Base-by-base conservation (phyloP, 805 yeast species). In the Ogataea thermomethanolica region DNA sequence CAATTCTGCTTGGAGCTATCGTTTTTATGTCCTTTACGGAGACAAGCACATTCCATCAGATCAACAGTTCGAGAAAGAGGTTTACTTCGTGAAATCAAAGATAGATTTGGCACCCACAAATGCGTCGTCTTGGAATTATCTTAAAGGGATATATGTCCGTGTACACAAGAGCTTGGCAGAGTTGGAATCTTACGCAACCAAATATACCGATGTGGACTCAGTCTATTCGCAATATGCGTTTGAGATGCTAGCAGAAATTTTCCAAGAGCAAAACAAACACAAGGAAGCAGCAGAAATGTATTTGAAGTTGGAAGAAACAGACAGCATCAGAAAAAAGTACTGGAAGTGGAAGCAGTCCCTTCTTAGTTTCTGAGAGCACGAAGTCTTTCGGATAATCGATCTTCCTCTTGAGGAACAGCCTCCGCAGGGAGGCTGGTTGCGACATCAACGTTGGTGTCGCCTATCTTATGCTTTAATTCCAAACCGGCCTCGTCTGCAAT, bases 401-500 rank as follows among this genome's bases (percentile, higher is more conserved):
- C 96, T 64, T 91, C 98, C 49, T 84, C 83, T 50, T 85, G 63
- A 22, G 73, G 71, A 11, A 44, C 49, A 30, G 46, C 49, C 25
- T 48, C 46, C 24, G 35, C 39, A 10, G 59, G 59, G 11, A 72
- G 53, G 8, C 65, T 61, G 6, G 71, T 66, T 10, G 75, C 71
- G 3, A 71, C 53, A 9, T 71, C 73, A 1, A 78, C 76, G 52
- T 74, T 68, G 11, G 88, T 78, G 46, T 78, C 84, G 14, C 62
- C 64, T 47, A 95, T 77, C 36, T 87, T 83, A 54, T 90, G 97
- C 54, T 82, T 81, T 69, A 90, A 71, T 59, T 93, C 98, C 30
- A 93, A 70, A 2, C 99, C 99, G 0, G 96, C 97, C 59, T 91
- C 98, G 59, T 91, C 98, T 0, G 98, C 98, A 11, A 93, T 90